Base-by-base conservation (phyloP, 1,284 basidiomycete species). In the Fomitopsis betulina region DNA sequence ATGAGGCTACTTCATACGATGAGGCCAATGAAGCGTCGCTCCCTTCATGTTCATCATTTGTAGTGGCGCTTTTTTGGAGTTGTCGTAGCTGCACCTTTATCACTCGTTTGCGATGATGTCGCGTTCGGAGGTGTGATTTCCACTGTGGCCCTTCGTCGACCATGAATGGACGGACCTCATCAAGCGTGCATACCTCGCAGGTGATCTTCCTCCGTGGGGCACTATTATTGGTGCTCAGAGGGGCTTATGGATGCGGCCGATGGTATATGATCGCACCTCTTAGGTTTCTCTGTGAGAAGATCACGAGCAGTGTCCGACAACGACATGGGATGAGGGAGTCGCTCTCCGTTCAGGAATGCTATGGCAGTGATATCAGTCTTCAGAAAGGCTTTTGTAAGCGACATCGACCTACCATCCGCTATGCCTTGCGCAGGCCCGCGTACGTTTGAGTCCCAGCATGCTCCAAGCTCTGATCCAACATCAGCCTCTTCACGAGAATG, bases 111-210 rank as follows among this genome's bases (percentile, higher is more conserved):
- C 78, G 78, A 69, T 95, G 93, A 5, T 73, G 58, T 52, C 83
- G 84, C 25, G 85, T 87, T 42, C 74, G 75, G 38, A 77, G 66
- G 71, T 96, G 94, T 0, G 69, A 72, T 0, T 80, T 77, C 86
- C 90, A 91, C 60, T 87, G 81, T 13, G 73, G 71, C 3, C 83
- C 84, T 68, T 84, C 81, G 55, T 89, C 84, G 13, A 97, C 78
- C 79, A 94, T 87, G 56, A 92, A 79, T 0, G 95, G 94, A 27
- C 80, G 74, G 1, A 75, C 70, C 0, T 77, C 68, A 59, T 93
- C 78, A 5, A 68, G 64, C 0, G 93, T 94, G 68, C 95, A 98
- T 1, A 80, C 67, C 0, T 79, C 69, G 70, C 95, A 98, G 1
- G 82, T 72, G 5, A 80, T 66, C 65, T 87, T 86, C 53, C 75